Conservation (phyloP, 345 rosid species). For the Gossypium arboreum region DNA sequence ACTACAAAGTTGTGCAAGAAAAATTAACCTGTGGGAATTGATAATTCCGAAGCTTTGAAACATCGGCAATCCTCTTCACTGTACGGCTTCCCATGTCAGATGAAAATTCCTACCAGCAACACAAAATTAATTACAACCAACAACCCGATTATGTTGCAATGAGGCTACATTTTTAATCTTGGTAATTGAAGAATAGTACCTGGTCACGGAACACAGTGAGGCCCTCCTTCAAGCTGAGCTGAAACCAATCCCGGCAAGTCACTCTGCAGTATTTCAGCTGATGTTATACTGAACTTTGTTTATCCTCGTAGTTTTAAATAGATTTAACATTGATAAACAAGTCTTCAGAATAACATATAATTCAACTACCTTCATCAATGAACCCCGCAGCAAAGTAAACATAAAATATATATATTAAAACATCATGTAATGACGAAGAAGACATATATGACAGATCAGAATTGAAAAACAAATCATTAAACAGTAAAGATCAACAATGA, state of each 20-base stretch:
- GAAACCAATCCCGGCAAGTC: constrained; percentile 99
- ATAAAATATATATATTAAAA: constrained; percentile 1
- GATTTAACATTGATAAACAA: neutral
- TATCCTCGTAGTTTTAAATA: neutral
- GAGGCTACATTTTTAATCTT: constrained; percentile 1
- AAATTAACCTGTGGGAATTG: constrained; percentile 85
- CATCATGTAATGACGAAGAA: neutral
- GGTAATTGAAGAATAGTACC: constrained; percentile 33
- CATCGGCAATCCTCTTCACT: constrained; percentile 95
- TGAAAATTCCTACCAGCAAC: constrained; percentile 69
- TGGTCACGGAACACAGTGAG: constrained; percentile 99
- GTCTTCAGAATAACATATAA: neutral
- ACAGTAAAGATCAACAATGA: neutral
- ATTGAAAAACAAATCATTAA: neutral
- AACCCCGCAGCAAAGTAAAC: constrained; percentile 5
- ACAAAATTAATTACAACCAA: neutral
- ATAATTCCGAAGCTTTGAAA: constrained; percentile 79
- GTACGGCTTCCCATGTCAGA: constrained; percentile 99
- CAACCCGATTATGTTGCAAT: neutral
- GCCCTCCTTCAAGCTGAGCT: constrained; percentile 98
- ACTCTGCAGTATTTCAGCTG: constrained; percentile 52
- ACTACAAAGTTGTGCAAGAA: neutral
- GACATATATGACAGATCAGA: neutral
- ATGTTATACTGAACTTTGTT: constrained; percentile 5
- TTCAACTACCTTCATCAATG: constrained; percentile 6